Evolutionary conservation across 306 rosid genomes (phyloP).

Genomic region (Vigna reflexopilosa): DNA sequence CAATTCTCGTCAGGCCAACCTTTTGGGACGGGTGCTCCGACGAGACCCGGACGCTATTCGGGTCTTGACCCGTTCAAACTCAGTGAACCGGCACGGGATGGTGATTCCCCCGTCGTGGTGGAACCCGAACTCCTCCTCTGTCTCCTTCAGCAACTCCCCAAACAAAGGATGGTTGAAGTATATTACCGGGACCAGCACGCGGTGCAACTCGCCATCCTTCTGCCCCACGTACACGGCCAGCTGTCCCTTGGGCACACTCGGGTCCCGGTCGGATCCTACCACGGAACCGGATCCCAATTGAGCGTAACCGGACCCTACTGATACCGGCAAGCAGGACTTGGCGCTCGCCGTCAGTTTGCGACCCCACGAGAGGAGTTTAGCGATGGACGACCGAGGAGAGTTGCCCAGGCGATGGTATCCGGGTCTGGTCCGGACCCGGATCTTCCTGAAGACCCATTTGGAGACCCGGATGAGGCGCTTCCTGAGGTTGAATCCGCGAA

Average conservation of each 20-base stretch:
- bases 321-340: constrained; percentile 47
- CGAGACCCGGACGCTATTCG: constrained; percentile 61
- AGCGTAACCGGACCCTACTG: constrained; percentile 48
- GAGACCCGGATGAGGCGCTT: constrained; percentile 51
- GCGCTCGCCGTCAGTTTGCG: constrained; percentile 58
- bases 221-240: constrained; percentile 80
- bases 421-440: constrained; percentile 30
- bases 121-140: constrained; percentile 74
- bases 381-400: constrained; percentile 8
- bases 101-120: constrained; percentile 78
- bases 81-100: constrained; percentile 71
- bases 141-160: constrained; percentile 64
- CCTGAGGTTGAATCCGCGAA: constrained; percentile 68
- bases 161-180: constrained; percentile 86
- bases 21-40: constrained; percentile 27
- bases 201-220: constrained; percentile 67
- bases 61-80: constrained; percentile 72
- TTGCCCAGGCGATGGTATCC: constrained; percentile 39
- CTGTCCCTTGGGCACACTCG: constrained; percentile 72
- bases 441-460: constrained; percentile 49
- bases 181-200: constrained; percentile 74
- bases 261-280: constrained; percentile 44
- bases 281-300: constrained; percentile 44
- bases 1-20: constrained; percentile 47
- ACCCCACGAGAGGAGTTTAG: constrained; percentile 61